These are phyloP conservation scores for Endocalyx cinctus DNA, from an alignment of 2,329 filamentous ascomycete species.

Conservation along the genomic window DNA sequence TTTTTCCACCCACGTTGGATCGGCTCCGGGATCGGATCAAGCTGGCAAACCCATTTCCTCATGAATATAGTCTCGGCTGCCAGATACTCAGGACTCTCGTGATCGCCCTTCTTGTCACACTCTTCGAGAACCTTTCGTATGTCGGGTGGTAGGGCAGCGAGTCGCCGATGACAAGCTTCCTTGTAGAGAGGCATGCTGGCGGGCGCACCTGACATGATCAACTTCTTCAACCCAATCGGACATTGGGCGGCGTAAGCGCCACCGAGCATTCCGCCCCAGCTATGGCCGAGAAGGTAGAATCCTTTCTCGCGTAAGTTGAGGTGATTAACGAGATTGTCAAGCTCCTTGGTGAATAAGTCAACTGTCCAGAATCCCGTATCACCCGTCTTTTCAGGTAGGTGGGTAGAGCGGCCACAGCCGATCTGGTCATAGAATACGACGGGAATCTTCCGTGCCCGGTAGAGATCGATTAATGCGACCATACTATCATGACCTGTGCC, in stretches of 20 bases:
- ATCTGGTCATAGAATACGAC: constrained; percentile 48
- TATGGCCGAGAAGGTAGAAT: constrained; percentile 15
- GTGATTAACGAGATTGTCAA: constrained; percentile 17
- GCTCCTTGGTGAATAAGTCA: constrained; percentile 18
- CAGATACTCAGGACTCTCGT: constrained; percentile 17
- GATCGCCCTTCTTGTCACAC: constrained; percentile 13
- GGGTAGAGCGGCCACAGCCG: constrained; percentile 44
- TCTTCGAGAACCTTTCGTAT: constrained; percentile 12
- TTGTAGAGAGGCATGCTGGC: constrained; percentile 19
- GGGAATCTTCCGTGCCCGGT: constrained; percentile 6
- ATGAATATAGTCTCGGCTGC: constrained; percentile 12
- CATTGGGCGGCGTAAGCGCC: constrained; percentile 9
- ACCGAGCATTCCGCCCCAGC: constrained; percentile 19
- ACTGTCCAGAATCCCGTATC: constrained; percentile 19
- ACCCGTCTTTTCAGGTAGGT: constrained; percentile 37
- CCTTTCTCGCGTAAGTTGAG: constrained; percentile 6
- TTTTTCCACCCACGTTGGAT: constrained; percentile 13
- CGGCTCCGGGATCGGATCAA: constrained; percentile 17
- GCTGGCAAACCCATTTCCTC: constrained; percentile 11
- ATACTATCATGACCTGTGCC: constrained; percentile 55
- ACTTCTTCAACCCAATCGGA: constrained; percentile 14
- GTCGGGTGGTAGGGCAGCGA: constrained; percentile 14
- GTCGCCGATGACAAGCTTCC: constrained; percentile 10
- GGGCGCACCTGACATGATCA: constrained; percentile 17
- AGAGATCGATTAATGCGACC: constrained; percentile 54